Evolutionary conservation across 2,329 filamentous ascomycete genomes (phyloP).

Genomic region (Teratosphaeria viscida): DNA sequence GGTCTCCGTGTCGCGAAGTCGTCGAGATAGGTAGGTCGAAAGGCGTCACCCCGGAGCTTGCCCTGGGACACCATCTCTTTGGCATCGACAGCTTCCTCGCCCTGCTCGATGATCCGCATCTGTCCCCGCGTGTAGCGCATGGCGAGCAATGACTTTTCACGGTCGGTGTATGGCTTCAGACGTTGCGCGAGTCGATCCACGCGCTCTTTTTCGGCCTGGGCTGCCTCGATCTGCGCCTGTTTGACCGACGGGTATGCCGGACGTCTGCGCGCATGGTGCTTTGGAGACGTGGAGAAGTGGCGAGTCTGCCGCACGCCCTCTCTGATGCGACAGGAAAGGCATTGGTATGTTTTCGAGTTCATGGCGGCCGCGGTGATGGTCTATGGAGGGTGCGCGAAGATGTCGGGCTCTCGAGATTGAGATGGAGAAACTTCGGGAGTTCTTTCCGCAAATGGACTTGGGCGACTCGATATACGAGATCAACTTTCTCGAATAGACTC

Average conservation of each 20-base stretch:
- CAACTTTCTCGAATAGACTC: neutral
- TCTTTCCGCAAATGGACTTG: neutral
- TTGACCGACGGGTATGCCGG: conserved; percentile 36
- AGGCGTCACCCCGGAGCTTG: conserved; percentile 59
- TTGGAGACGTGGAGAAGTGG: conserved; percentile 32
- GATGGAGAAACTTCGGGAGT: neutral
- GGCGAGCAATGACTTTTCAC: conserved; percentile 53
- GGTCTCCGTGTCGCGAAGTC: conserved; percentile 71
- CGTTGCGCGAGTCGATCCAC: conserved; percentile 6
- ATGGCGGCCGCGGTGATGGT: conserved; percentile 5
- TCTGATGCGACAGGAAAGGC: conserved; percentile 23
- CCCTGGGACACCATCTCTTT: conserved; percentile 67
- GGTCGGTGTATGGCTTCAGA: conserved; percentile 48
- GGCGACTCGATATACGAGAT: neutral
- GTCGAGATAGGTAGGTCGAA: conserved; percentile 66
- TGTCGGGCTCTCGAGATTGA: neutral
- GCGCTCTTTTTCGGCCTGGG: conserved; percentile 1
- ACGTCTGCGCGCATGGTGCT: conserved; percentile 29
- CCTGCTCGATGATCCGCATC: conserved; percentile 68
- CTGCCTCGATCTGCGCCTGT: conserved; percentile 10
- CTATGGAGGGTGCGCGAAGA: neutral
- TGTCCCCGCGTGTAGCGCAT: conserved; percentile 71
- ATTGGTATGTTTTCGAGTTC: conserved; percentile 20
- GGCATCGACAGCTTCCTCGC: conserved; percentile 64
- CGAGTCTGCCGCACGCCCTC: conserved; percentile 13